Percentiles rank a stretch among this genome's conserved stretches.
Evolutionary conservation across 78 protist species (phyloP).

Genomic region (Dictyostelium brefeldianum): DNA sequence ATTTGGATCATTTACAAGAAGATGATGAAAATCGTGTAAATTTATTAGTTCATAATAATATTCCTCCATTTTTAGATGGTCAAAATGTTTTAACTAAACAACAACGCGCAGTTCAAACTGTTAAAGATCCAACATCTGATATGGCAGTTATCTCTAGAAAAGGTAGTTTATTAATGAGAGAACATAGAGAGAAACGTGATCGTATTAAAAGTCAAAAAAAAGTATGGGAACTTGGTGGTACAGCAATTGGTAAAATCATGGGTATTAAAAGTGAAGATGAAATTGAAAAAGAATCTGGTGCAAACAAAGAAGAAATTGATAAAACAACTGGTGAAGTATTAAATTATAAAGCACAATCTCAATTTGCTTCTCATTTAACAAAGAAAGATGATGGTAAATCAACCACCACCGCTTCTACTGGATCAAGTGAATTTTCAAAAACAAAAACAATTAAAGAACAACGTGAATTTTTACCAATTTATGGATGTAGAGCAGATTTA

Average conservation of each 20-base stretch:
- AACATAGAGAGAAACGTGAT: slow-evolving; percentile 84
- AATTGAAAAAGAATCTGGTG: slow-evolving; percentile 34
- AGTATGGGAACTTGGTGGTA: slow-evolving; percentile 88
- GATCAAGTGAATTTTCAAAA: slow-evolving; percentile 89
- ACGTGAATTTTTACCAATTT: slow-evolving; percentile 97
- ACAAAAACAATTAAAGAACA: slow-evolving; percentile 93
- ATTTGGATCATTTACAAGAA: slow-evolving; percentile 87
- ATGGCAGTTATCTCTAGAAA: slow-evolving; percentile 91
- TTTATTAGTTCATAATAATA: slow-evolving; percentile 89
- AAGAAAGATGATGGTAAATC: neutral
- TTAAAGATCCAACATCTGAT: slow-evolving; percentile 96
- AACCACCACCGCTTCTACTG: slow-evolving; percentile 24
- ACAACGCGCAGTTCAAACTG: slow-evolving; percentile 88
- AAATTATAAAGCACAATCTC: slow-evolving; percentile 63
- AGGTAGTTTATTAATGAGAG: slow-evolving; percentile 85
- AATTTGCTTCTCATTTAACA: slow-evolving; percentile 59
- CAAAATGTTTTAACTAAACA: slow-evolving; percentile 75
- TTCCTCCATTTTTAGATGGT: slow-evolving; percentile 98
- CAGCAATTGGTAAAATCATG: slow-evolving; percentile 85
- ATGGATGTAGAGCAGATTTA: slow-evolving; percentile 84
- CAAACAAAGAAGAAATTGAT: neutral
- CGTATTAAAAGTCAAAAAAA: slow-evolving; percentile 66
- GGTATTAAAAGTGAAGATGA: slow-evolving; percentile 77
- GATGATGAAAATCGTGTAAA: slow-evolving; percentile 65
- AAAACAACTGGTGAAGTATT: slow-evolving; percentile 44